A percentile compares a stretch with the other conserved stretches of the same genome.
phyloP scores from a whole-genome alignment of 805 yeast genomes.

The Pichia nanzhaoensis region DNA sequence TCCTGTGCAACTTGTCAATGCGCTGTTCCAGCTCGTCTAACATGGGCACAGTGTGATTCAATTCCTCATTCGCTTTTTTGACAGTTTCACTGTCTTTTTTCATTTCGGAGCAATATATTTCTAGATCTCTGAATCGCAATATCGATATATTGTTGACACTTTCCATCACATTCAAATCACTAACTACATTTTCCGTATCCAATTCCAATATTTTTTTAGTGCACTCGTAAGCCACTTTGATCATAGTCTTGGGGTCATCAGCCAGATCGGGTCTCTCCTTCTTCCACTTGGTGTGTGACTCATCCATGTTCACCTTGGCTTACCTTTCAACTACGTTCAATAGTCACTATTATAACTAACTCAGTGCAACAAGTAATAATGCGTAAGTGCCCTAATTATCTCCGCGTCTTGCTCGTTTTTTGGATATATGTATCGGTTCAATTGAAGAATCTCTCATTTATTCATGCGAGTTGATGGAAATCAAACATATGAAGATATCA shows the following conservation, averaged over 20 bases:
- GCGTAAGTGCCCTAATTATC: too few species aligned
- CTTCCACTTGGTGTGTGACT: background rate
- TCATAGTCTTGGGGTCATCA: slow-evolving; percentile 23
- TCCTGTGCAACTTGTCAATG: slow-evolving; percentile 8
- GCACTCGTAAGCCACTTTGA: slow-evolving; percentile 26
- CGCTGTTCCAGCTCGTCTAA: slow-evolving; percentile 26
- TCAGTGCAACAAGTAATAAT: too few species aligned
- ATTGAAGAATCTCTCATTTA: too few species aligned
- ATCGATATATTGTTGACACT: slow-evolving; percentile 55
- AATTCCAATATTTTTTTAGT: slow-evolving; percentile 30
- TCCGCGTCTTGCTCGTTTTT: too few species aligned
- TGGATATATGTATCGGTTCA: too few species aligned
- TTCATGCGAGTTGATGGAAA: too few species aligned
- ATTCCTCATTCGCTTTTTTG: background rate
- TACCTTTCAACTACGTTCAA: too few species aligned
- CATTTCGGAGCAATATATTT: slow-evolving; percentile 28
- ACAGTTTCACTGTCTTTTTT: background rate
- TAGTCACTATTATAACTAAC: too few species aligned
- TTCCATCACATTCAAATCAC: slow-evolving; percentile 42
- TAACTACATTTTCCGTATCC: slow-evolving; percentile 30
- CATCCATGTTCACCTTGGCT: background rate
- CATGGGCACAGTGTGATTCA: background rate
- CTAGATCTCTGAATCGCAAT: slow-evolving; percentile 42
- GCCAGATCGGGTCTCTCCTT: background rate
- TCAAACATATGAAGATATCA: too few species aligned